Percentiles rank a stretch among this genome's conserved stretches.
phyloP scores from a whole-genome alignment of 345 rosid genomes.

The Firmiana major region DNA sequence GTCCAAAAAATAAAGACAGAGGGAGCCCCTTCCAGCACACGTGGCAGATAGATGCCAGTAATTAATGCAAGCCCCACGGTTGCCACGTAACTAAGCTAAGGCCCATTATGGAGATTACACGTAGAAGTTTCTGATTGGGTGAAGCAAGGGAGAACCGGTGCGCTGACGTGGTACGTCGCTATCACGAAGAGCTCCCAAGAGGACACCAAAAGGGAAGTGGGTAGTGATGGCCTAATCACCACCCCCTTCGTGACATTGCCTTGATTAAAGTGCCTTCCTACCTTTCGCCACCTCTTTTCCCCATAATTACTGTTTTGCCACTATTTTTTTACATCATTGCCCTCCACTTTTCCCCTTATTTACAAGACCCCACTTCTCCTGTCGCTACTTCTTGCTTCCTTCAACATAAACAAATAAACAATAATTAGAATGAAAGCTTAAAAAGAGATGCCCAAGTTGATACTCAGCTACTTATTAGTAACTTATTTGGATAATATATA shows the following conservation, averaged over 20 bases:
- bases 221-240: constrained; percentile 51
- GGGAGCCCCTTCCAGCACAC: not conserved
- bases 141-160: constrained; percentile 19
- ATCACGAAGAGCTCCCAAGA: not conserved
- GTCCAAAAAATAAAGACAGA: not conserved
- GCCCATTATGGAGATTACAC: not conserved
- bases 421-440: not conserved
- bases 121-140: constrained; percentile 13
- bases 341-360: not conserved
- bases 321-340: not conserved
- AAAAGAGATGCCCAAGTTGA: not conserved
- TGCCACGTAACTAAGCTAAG: not conserved
- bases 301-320: constrained; percentile 28
- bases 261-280: constrained; percentile 29
- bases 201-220: constrained; percentile 26
- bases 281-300: constrained; percentile 16
- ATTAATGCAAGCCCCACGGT: not conserved
- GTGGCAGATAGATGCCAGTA: not conserved
- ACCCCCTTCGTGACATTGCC: constrained; percentile 25
- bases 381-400: constrained; percentile 3
- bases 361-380: not conserved
- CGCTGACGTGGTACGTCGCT: constrained; percentile 42
- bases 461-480: no score
- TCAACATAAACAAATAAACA: constrained; percentile 2
- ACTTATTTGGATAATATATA: no score